Conservation (phyloP, 164 flowering plant genomes). For the Kingdonia uniflora region DNA sequence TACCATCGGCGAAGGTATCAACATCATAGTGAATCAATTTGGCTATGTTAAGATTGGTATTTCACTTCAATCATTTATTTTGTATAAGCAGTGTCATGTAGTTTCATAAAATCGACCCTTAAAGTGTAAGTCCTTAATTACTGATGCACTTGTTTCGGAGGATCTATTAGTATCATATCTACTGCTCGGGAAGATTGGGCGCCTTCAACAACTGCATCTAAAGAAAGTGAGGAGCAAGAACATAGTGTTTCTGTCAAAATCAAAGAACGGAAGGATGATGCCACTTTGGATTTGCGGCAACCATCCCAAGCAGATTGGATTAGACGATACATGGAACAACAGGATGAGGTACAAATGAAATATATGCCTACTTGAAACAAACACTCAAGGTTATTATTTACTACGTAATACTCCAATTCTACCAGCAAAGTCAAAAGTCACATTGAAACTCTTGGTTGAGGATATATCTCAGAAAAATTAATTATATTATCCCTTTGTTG, state of each 20-base stretch:
- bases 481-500: too few relatives aligned
- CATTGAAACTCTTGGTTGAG: too few relatives aligned
- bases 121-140: background rate
- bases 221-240: constrained; percentile 19
- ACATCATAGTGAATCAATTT: background rate
- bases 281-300: constrained; percentile 33
- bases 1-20: constrained; percentile 35
- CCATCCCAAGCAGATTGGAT: constrained; percentile 97
- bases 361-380: too few relatives aligned
- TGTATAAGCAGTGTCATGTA: too few relatives aligned
- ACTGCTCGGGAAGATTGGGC: constrained; percentile 52
- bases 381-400: too few relatives aligned
- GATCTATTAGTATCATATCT: constrained; percentile 57
- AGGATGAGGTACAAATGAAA: constrained; percentile 58
- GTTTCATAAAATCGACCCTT: too few relatives aligned
- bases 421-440: too few relatives aligned
- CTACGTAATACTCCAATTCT: too few relatives aligned
- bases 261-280: constrained; percentile 38
- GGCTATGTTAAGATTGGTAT: background rate
- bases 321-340: constrained; percentile 61
- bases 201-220: constrained; percentile 24
- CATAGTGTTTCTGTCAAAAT: constrained; percentile 26
- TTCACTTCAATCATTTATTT: too few relatives aligned
- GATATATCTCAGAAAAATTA: too few relatives aligned
- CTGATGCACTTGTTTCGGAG: constrained; percentile 22